A percentile compares a stretch with the other conserved stretches of the same genome.
Conservation (phyloP, 257 asterid species). For the Ballota nigra region DNA sequence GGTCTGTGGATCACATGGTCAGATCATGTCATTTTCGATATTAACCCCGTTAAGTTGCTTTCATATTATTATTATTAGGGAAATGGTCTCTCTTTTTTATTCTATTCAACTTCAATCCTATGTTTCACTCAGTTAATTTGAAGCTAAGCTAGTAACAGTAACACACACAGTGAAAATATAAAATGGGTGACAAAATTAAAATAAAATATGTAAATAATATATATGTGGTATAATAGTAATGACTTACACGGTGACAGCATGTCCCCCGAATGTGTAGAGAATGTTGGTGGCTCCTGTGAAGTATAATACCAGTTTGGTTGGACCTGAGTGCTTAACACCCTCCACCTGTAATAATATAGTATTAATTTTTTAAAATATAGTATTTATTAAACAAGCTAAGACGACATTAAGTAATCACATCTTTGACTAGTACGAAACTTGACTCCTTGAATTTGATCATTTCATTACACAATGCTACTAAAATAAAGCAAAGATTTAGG, state of each 20-base stretch:
- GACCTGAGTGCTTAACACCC: slow-evolving; percentile 53
- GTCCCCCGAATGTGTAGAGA: slow-evolving; percentile 61
- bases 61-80: background rate
- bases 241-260: slow-evolving; percentile 59
- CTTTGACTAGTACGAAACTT: slow-evolving; percentile 13
- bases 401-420: too few species aligned
- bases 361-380: too few species aligned
- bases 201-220: background rate
- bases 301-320: slow-evolving; percentile 42
- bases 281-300: slow-evolving; percentile 61
- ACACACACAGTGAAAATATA: too few species aligned
- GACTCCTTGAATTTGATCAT: background rate
- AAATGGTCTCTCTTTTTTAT: background rate
- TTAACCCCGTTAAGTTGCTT: slow-evolving; percentile 20
- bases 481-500: too few species aligned
- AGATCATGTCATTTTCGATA: slow-evolving; percentile 19
- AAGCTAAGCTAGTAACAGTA: too few species aligned
- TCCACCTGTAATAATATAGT: slow-evolving; percentile 30
- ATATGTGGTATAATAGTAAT: too few species aligned
- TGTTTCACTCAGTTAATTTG: too few species aligned
- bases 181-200: too few species aligned
- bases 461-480: too few species aligned
- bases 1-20: slow-evolving; percentile 21
- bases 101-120: too few species aligned
- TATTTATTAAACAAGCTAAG: too few species aligned